These are phyloP conservation scores for Prunus campanulata DNA, from an alignment of 306 rosid species.

Conservation along the genomic window DNA sequence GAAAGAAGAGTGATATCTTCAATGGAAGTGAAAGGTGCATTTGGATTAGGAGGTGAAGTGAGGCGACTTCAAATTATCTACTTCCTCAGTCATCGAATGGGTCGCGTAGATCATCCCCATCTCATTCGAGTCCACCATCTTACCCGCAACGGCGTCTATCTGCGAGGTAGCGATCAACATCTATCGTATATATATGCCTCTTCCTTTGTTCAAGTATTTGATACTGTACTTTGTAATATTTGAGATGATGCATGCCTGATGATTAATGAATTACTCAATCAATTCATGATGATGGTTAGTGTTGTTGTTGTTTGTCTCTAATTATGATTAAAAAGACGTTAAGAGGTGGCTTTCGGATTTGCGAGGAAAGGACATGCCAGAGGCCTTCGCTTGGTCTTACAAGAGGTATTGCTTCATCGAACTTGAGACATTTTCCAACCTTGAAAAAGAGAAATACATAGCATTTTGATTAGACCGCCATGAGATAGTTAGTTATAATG, in stretches of 20 bases:
- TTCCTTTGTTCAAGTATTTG: too few species aligned
- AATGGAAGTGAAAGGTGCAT: conserved; percentile 52
- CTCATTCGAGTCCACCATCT: conserved; percentile 75
- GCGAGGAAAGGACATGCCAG: conserved; percentile 67
- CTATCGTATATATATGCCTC: too few species aligned
- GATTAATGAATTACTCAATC: not conserved
- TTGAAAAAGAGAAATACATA: not conserved
- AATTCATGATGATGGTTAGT: not conserved
- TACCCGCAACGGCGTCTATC: conserved; percentile 58
- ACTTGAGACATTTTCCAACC: not conserved
- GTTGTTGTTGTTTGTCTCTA: not conserved
- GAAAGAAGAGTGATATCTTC: not conserved
- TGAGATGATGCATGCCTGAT: not conserved
- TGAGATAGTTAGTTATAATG: not conserved
- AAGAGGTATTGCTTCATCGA: conserved; percentile 45
- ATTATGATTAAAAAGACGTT: conserved; percentile 38
- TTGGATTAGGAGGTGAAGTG: conserved; percentile 42
- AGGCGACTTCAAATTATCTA: conserved; percentile 72
- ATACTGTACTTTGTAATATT: too few species aligned
- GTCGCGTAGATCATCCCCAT: conserved; percentile 70
- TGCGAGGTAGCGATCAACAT: conserved; percentile 46
- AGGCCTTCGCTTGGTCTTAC: conserved; percentile 78
- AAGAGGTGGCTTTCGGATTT: conserved; percentile 80
- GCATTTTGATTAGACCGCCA: not conserved
- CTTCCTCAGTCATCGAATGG: conserved; percentile 52